Conservation (phyloP, 805 yeast species). For the Suhomyces canberraensis region DNA sequence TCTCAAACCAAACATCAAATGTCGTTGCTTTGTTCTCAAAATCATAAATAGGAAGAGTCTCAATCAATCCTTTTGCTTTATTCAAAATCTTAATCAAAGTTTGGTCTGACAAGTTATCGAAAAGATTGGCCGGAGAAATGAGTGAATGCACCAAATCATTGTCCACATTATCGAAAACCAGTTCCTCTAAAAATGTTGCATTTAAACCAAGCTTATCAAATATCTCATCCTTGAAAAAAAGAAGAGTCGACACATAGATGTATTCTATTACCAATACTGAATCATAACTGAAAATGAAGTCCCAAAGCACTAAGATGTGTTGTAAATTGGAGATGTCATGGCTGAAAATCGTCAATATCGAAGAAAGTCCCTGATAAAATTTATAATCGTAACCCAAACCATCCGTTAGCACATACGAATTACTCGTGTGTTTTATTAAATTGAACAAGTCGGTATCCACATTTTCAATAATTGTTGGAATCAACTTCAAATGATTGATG, state of each 20-base stretch:
- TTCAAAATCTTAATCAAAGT: slow-evolving; percentile 26
- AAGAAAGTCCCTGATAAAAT: slow-evolving; percentile 61
- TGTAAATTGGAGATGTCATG: slow-evolving; percentile 59
- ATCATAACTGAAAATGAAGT: slow-evolving; percentile 55
- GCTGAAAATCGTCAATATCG: slow-evolving; percentile 72
- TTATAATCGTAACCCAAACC: slow-evolving; percentile 33
- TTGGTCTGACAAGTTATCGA: slow-evolving; percentile 24
- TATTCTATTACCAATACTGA: slow-evolving; percentile 56
- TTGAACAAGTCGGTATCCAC: slow-evolving; percentile 47
- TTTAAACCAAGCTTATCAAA: slow-evolving; percentile 19
- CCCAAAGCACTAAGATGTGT: slow-evolving; percentile 63
- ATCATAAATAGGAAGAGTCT: slow-evolving; percentile 19
- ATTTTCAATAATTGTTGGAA: slow-evolving; percentile 56
- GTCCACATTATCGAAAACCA: slow-evolving; percentile 18
- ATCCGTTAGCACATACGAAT: slow-evolving; percentile 20
- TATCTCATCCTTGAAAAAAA: slow-evolving; percentile 44
- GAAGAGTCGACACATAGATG: slow-evolving; percentile 56
- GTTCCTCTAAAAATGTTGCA: not conserved
- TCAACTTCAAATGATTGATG: slow-evolving; percentile 58
- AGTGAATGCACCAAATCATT: slow-evolving; percentile 33
- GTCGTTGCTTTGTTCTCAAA: slow-evolving; percentile 19
- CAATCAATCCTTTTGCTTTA: slow-evolving; percentile 23
- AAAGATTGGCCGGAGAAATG: slow-evolving; percentile 31
- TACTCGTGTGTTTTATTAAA: slow-evolving; percentile 36
- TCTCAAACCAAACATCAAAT: slow-evolving; percentile 32